Conservation (phyloP, 129 eudicot species). For the Lonicera japonica region DNA sequence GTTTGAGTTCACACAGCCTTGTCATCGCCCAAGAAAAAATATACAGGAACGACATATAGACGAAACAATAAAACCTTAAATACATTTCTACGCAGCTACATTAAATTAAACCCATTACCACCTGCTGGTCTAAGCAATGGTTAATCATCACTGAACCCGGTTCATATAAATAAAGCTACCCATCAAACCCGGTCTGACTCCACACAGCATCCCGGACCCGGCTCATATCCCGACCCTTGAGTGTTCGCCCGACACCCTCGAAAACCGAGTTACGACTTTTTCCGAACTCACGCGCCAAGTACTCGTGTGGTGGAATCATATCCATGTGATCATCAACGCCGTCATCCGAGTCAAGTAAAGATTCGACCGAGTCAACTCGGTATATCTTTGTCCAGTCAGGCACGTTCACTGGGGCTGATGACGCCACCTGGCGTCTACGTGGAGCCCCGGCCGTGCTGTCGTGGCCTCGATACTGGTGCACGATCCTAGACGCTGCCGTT, state of each 20-base stretch:
- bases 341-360: conserved; percentile 68
- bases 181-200: conserved; percentile 96
- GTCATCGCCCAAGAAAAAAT: conserved; percentile 23
- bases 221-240: conserved; percentile 94
- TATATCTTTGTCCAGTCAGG: conserved; percentile 88
- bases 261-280: conserved; percentile 63
- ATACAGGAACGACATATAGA: background rate
- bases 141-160: background rate
- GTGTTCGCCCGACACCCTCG: conserved; percentile 87
- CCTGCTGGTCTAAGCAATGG: background rate
- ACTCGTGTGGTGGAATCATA: conserved; percentile 83
- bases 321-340: conserved; percentile 34
- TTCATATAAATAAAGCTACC: conserved; percentile 22
- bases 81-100: background rate
- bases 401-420: conserved; percentile 80
- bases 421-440: conserved; percentile 58
- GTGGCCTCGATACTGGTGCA: conserved; percentile 59
- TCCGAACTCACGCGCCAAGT: conserved; percentile 40
- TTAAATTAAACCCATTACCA: background rate
- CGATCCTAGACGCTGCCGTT: conserved; percentile 33
- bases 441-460: conserved; percentile 34
- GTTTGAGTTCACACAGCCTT: conserved; percentile 21
- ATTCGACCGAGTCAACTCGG: conserved; percentile 81
- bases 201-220: conserved; percentile 95
- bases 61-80: background rate